These are phyloP conservation scores for Periconia macrospinosa DNA, from an alignment of 2,329 filamentous ascomycete species.

Conservation along the genomic window DNA sequence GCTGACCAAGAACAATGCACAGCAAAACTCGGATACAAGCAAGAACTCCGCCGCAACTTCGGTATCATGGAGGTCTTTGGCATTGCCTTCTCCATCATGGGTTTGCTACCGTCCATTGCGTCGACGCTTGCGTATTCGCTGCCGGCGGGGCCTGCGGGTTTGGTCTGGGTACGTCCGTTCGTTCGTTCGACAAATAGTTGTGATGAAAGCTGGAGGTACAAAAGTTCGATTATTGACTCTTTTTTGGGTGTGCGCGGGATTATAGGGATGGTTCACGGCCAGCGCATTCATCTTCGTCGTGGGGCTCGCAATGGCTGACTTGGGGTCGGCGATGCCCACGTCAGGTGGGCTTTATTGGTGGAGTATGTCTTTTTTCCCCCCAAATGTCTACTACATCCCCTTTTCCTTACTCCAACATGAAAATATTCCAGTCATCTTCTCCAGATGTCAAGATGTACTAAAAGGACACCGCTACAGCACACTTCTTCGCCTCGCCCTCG, in stretches of 20 bases:
- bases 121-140: conserved; percentile 62
- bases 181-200: background rate
- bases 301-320: conserved; percentile 59
- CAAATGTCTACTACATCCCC: conserved; percentile 29
- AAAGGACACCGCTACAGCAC: no score
- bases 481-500: conserved; percentile 59
- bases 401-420: no score
- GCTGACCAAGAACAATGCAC: background rate
- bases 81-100: conserved; percentile 56
- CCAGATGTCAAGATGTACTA: no score
- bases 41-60: conserved; percentile 64
- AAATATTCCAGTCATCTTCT: no score
- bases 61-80: conserved; percentile 65
- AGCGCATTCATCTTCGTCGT: conserved; percentile 61
- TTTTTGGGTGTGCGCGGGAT: background rate
- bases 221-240: no score
- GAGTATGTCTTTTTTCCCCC: conserved; percentile 30
- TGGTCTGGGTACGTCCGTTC: conserved; percentile 57
- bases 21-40: conserved; percentile 51
- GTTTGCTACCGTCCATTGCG: conserved; percentile 62
- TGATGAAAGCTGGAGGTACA: background rate
- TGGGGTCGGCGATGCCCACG: conserved; percentile 56
- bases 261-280: conserved; percentile 59
- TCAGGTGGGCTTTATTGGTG: conserved; percentile 62
- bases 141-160: conserved; percentile 61